A percentile compares a stretch with the other conserved stretches of the same genome.
Conservation (phyloP, 768 basidiomycete genomes). For the Rhizopogon roseolus region DNA sequence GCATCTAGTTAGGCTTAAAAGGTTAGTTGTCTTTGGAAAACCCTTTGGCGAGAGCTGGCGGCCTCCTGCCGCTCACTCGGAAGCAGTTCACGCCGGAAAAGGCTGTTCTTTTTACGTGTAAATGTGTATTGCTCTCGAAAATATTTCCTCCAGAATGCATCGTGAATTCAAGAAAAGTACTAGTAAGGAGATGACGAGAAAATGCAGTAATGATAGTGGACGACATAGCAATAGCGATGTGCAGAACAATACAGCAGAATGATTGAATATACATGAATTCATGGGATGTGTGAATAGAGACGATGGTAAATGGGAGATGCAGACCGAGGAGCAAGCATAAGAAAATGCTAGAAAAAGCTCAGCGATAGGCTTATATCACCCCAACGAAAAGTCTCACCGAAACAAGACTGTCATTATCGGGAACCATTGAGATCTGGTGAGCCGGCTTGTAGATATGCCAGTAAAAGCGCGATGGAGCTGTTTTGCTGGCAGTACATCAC, state of each 20-base stretch:
- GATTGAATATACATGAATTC: slow-evolving; percentile 24
- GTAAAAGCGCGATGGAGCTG: slow-evolving; percentile 72
- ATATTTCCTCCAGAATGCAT: slow-evolving; percentile 7
- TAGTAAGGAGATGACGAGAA: slow-evolving; percentile 3
- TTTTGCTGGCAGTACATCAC: slow-evolving; percentile 87
- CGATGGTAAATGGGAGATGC: slow-evolving; percentile 19
- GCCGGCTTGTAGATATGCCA: slow-evolving; percentile 57
- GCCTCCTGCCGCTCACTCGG: neutral
- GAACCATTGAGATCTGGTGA: slow-evolving; percentile 33
- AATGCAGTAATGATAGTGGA: slow-evolving; percentile 21
- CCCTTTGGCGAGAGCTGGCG: slow-evolving; percentile 2
- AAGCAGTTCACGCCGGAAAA: neutral
- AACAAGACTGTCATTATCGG: slow-evolving; percentile 15
- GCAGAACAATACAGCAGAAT: slow-evolving; percentile 17
- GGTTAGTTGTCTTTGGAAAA: slow-evolving; percentile 14
- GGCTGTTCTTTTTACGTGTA: neutral
- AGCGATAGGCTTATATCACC: neutral
- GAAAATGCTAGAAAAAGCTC: slow-evolving; percentile 10
- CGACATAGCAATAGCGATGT: slow-evolving; percentile 20
- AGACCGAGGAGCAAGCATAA: slow-evolving; percentile 16
- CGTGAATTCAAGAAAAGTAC: slow-evolving; percentile 11
- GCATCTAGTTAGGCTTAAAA: slow-evolving; percentile 18
- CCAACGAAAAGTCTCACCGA: slow-evolving; percentile 16
- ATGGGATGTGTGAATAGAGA: slow-evolving; percentile 21
- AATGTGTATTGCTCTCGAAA: neutral